Evolutionary conservation across 805 yeast species (phyloP), one percentile per base, ranked within the genome.

Genomic region (Lachancea sp.): DNA sequence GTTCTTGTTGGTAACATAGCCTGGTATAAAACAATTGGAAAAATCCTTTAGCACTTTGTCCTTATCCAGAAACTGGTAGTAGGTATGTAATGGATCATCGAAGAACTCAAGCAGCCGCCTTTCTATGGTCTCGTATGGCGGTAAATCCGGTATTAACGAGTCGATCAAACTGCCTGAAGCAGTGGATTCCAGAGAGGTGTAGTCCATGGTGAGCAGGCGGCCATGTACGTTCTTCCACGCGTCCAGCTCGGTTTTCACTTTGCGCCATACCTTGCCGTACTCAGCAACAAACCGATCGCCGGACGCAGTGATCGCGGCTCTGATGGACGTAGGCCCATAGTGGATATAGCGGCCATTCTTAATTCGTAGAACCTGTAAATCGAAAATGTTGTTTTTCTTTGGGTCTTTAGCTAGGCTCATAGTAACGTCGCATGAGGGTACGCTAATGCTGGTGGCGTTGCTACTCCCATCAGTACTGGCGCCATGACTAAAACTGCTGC

Each of bases 301-400:
- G 12, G 52, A 42, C 9, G 38, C 43, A 28, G 40, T 35, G 3
- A 52, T 32, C 34, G 46, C 43, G 1, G 60, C 50, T 23, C 56
- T 45, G 18, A 50, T 33, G 2, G 63, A 51, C 1, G 67, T 62
- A 3, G 65, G 60, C 0, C 67, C 67, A 46, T 45, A 58, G 16
- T 48, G 18, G 2, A 52, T 42, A 4, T 42, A 38, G 29, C 63
- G 47, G 3, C 58, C 63, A 19, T 46, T 36, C 11, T 48, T 34
- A 26, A 52, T 51, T 6, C 21, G 20, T 9, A 43, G n/a, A 7
- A 35, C 38, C n/a, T 21, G 17, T n/a, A 31, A 38, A 11, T 35
- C 34, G 18, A 19, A 8, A 21, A 33, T 21, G 13, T 30, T 11
- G n/a, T 8, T 28, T 11, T 30, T 30, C 8, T 18, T 24, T 11